These are phyloP conservation scores for Grosmannia penicillata DNA, from an alignment of 2,329 filamentous ascomycete genomes.

Conservation along the genomic window DNA sequence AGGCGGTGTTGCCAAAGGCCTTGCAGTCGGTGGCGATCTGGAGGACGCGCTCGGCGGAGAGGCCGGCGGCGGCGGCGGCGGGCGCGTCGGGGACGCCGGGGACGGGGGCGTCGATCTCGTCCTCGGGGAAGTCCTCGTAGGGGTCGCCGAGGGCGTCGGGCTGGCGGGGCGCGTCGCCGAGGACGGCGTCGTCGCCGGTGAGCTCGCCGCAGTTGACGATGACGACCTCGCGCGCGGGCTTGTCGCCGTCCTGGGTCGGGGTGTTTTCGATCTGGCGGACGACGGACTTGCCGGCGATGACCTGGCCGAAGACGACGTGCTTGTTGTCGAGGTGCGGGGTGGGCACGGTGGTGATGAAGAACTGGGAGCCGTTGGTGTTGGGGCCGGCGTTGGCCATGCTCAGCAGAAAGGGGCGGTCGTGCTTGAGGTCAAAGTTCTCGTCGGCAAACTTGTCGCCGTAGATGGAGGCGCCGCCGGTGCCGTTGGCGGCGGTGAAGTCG, in stretches of 20 bases:
- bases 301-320: slow-evolving; percentile 90
- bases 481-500: slow-evolving; percentile 90
- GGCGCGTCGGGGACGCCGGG: slow-evolving; percentile 4
- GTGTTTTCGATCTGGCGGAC: slow-evolving; percentile 83
- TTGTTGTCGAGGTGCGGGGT: slow-evolving; percentile 92
- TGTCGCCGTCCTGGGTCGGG: slow-evolving; percentile 59
- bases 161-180: slow-evolving; percentile 46
- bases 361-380: slow-evolving; percentile 90
- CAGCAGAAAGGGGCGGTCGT: slow-evolving; percentile 82
- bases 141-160: slow-evolving; percentile 75
- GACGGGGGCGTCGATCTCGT: slow-evolving; percentile 32
- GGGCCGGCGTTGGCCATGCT: slow-evolving; percentile 98
- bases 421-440: slow-evolving; percentile 86
- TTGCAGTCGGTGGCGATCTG: slow-evolving; percentile 78
- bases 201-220: slow-evolving; percentile 83
- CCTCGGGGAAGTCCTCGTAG: slow-evolving; percentile 93
- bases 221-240: slow-evolving; percentile 56
- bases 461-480: slow-evolving; percentile 91
- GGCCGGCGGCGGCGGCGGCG: slow-evolving; percentile 26
- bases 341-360: slow-evolving; percentile 93
- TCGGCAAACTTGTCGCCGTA: slow-evolving; percentile 96
- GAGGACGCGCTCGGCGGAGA: slow-evolving; percentile 53
- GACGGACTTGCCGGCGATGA: slow-evolving; percentile 81
- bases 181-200: slow-evolving; percentile 50
- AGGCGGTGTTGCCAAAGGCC: slow-evolving; percentile 81